phyloP scores from a whole-genome alignment of 495 filamentous ascomycete genomes.

The Symbiotaphrina buchneri region DNA sequence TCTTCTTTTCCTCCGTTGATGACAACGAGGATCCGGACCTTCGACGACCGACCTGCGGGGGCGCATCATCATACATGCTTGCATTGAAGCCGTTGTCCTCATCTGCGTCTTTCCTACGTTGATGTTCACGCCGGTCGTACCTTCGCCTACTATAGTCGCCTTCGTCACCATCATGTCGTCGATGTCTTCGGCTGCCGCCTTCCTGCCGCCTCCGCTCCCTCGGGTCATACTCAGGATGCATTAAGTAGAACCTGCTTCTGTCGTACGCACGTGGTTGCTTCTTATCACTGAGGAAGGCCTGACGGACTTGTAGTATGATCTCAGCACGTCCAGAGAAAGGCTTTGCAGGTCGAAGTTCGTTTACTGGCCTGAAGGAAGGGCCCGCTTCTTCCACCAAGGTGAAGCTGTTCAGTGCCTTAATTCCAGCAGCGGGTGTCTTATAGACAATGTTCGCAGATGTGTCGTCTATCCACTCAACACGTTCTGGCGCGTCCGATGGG shows the following conservation, averaged over 20 bases:
- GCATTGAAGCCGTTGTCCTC: slow-evolving; percentile 34
- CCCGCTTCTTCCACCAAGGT: slow-evolving; percentile 15
- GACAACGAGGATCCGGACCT: not conserved
- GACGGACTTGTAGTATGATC: slow-evolving; percentile 42
- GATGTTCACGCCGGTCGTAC: slow-evolving; percentile 32
- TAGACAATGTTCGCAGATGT: slow-evolving; percentile 74
- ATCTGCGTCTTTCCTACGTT: slow-evolving; percentile 22
- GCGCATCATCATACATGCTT: slow-evolving; percentile 53
- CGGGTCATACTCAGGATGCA: slow-evolving; percentile 75
- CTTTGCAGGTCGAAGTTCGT: slow-evolving; percentile 37
- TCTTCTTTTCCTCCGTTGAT: not conserved
- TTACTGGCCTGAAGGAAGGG: slow-evolving; percentile 16
- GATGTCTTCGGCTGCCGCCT: slow-evolving; percentile 9
- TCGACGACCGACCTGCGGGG: not conserved
- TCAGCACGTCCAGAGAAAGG: slow-evolving; percentile 40
- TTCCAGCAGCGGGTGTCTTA: slow-evolving; percentile 39
- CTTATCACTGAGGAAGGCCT: slow-evolving; percentile 49
- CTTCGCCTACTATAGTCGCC: slow-evolving; percentile 33
- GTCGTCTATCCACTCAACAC: slow-evolving; percentile 90
- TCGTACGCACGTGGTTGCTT: slow-evolving; percentile 58
- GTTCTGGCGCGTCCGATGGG: slow-evolving; percentile 22
- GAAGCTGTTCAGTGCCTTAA: slow-evolving; percentile 47
- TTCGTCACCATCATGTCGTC: slow-evolving; percentile 19
- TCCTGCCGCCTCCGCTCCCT: slow-evolving; percentile 38
- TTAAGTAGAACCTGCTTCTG: slow-evolving; percentile 72